Evolutionary conservation across 257 asterid genomes (phyloP).

Genomic region (Scutellaria barbata): DNA sequence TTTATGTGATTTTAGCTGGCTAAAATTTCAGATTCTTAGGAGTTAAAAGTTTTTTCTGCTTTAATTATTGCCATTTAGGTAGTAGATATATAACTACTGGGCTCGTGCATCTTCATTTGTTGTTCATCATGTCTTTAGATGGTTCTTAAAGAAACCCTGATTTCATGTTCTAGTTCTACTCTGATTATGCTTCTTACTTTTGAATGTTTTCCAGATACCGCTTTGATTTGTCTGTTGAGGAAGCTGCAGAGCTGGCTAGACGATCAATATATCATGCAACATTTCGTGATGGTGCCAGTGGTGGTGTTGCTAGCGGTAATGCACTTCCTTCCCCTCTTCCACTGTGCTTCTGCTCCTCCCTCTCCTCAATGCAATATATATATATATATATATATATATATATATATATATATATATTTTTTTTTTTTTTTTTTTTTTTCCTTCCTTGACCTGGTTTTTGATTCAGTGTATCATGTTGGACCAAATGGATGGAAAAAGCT

Average conservation of each 20-base stretch:
- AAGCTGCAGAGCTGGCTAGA: constrained; percentile 86
- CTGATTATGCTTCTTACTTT: not conserved
- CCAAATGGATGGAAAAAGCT: constrained; percentile 89
- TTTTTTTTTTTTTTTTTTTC: not conserved
- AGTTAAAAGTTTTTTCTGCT: not conserved
- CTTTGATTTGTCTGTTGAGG: constrained; percentile 56
- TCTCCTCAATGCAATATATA: not conserved
- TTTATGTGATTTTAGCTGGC: not conserved
- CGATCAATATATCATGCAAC: constrained; percentile 90
- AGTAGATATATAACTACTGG: not conserved
- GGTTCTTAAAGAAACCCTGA: not conserved
- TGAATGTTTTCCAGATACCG: constrained; percentile 7
- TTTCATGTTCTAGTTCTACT: not conserved
- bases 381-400: too few relatives aligned
- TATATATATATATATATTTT: too few relatives aligned
- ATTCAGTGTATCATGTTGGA: constrained; percentile 81
- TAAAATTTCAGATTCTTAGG: not conserved
- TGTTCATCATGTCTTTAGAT: not conserved
- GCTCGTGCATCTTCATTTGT: not conserved
- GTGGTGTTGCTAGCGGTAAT: constrained; percentile 88
- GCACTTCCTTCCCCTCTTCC: constrained; percentile 1
- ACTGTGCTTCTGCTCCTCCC: not conserved
- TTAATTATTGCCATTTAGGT: not conserved
- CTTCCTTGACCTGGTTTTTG: constrained; percentile 31
- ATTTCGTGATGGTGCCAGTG: constrained; percentile 91